Evolutionary conservation across 768 basidiomycete species (phyloP).

Genomic region (Agaricus blazei): DNA sequence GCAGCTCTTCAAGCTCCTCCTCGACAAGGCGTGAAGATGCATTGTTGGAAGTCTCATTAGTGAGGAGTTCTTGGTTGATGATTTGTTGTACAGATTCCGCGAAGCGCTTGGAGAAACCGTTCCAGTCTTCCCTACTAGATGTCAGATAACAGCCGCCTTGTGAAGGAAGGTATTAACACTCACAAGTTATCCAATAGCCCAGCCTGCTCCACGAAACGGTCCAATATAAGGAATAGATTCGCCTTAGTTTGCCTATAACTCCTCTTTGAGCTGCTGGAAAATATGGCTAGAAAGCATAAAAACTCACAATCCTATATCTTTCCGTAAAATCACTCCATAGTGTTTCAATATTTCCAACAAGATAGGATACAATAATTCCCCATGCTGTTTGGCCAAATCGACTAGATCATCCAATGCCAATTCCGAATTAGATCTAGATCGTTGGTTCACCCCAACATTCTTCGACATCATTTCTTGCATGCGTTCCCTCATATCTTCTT

Average conservation of each 20-base stretch:
- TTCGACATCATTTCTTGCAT: slow-evolving; percentile 30
- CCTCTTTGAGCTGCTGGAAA: slow-evolving; percentile 1
- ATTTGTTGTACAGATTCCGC: slow-evolving; percentile 57
- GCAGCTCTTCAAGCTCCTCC: slow-evolving; percentile 57
- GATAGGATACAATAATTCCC: slow-evolving; percentile 50
- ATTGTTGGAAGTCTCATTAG: slow-evolving; percentile 35
- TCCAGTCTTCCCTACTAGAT: slow-evolving; percentile 63
- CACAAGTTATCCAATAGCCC: slow-evolving; percentile 60
- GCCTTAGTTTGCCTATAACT: slow-evolving; percentile 53
- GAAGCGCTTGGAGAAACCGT: slow-evolving; percentile 54
- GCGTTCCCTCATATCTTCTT: slow-evolving; percentile 75
- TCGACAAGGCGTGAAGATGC: slow-evolving; percentile 39
- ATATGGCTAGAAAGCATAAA: not conserved
- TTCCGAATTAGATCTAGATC: slow-evolving; percentile 44
- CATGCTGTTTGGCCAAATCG: slow-evolving; percentile 52
- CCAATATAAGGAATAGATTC: slow-evolving; percentile 52
- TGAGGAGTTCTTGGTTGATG: slow-evolving; percentile 59
- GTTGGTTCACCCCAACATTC: slow-evolving; percentile 18
- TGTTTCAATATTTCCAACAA: slow-evolving; percentile 58
- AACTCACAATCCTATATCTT: slow-evolving; percentile 57
- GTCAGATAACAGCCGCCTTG: not conserved
- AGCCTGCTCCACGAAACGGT: slow-evolving; percentile 62
- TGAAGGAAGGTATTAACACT: slow-evolving; percentile 16
- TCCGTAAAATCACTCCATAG: slow-evolving; percentile 50
- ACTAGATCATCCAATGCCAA: slow-evolving; percentile 57